Conservation (phyloP, 768 basidiomycete species). For the Lactarius hatsudake region DNA sequence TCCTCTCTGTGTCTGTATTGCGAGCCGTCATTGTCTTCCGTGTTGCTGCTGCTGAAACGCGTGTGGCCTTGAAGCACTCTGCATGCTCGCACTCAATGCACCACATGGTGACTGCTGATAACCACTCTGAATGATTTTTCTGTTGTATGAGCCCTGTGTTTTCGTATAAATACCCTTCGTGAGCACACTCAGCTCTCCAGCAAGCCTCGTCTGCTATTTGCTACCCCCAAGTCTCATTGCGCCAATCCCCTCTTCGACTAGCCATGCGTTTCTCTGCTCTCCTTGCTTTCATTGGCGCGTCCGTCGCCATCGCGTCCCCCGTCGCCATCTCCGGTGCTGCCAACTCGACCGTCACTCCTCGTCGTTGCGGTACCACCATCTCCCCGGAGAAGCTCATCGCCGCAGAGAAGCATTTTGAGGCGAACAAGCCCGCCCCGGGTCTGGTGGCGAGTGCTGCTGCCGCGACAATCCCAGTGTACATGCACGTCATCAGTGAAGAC, state of each 20-base stretch:
- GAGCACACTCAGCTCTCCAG: neutral
- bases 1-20: neutral
- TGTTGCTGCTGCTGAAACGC: neutral
- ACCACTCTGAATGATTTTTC: neutral
- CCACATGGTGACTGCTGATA: neutral
- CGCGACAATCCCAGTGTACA: slow-evolving; percentile 39
- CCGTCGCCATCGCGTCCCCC: slow-evolving; percentile 35
- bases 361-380: slow-evolving; percentile 27
- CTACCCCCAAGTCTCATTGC: neutral
- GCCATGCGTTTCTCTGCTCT: slow-evolving; percentile 28
- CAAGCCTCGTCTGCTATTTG: neutral
- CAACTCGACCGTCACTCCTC: slow-evolving; percentile 24
- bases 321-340: neutral
- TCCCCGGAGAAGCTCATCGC: slow-evolving; percentile 37
- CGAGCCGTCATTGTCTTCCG: neutral
- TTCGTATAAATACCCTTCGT: neutral
- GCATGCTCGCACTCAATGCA: neutral
- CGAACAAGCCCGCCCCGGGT: slow-evolving; percentile 34
- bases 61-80: neutral
- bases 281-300: slow-evolving; percentile 33
- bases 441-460: slow-evolving; percentile 19
- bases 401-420: slow-evolving; percentile 43
- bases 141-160: neutral
- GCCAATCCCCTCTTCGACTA: neutral
- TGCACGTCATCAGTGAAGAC: slow-evolving; percentile 45